phyloP scores from a whole-genome alignment of 305 asterid species.

The Fraxinus baroniana region DNA sequence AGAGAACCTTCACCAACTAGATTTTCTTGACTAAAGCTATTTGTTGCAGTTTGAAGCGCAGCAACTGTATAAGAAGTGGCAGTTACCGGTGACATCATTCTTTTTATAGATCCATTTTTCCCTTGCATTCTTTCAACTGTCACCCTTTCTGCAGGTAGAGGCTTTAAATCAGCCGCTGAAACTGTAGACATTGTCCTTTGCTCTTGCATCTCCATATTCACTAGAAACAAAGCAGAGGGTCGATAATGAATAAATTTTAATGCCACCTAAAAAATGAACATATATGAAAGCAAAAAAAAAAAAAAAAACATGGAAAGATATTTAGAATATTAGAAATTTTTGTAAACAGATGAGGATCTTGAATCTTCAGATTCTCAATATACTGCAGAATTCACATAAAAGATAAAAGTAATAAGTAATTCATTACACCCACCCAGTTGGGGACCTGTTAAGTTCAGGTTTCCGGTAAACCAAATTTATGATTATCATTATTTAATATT shows the following conservation, averaged over 20 bases:
- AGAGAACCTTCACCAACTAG: constrained; percentile 94
- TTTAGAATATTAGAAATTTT: background rate
- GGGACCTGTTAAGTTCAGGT: constrained; percentile 7
- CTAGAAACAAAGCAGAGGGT: constrained; percentile 29
- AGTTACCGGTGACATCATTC: constrained; percentile 69
- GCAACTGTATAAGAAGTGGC: constrained; percentile 83
- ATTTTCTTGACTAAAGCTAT: constrained; percentile 97
- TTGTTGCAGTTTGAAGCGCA: constrained; percentile 81
- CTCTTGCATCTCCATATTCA: constrained; percentile 64
- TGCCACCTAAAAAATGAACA: constrained; percentile 15
- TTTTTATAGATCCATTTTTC: constrained; percentile 69
- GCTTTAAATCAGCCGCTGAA: constrained; percentile 55
- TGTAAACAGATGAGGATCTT: constrained; percentile 7
- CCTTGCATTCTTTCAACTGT: constrained; percentile 62
- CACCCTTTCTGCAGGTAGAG: constrained; percentile 65
- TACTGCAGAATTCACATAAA: constrained; percentile 10
- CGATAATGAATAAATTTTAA: constrained; percentile 15
- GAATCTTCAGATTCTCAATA: constrained; percentile 5
- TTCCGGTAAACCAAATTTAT: background rate
- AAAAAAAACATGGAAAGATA: background rate
- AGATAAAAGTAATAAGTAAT: background rate
- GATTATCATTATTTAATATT: background rate
- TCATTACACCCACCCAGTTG: constrained; percentile 4
- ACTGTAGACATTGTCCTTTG: constrained; percentile 53
- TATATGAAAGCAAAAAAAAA: constrained; percentile 13